These are phyloP conservation scores for Selaginella moellendorffii DNA, from an alignment of 75 land plant genomes.

Conservation along the genomic window DNA sequence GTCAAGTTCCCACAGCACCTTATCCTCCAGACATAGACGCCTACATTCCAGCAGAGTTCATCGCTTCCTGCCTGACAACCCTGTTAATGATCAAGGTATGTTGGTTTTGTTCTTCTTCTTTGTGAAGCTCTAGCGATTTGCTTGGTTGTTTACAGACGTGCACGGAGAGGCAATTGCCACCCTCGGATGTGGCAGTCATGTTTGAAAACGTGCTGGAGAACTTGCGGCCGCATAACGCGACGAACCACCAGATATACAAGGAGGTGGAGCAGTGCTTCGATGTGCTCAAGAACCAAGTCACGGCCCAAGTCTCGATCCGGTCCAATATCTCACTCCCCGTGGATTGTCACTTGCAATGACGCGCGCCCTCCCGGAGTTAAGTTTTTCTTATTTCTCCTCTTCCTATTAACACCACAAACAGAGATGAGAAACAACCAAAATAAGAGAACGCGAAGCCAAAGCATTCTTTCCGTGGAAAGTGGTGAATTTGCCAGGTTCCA, in stretches of 20 bases:
- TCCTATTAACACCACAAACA: too few species aligned
- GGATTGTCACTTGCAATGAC: too few species aligned
- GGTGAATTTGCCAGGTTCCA: too few species aligned
- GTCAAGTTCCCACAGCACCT: slow-evolving; percentile 18
- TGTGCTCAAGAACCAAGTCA: slow-evolving; percentile 54
- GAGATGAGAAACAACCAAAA: too few species aligned
- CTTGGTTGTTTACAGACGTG: slow-evolving; percentile 45
- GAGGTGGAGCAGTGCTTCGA: slow-evolving; percentile 79
- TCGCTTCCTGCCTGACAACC: slow-evolving; percentile 70
- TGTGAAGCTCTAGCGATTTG: background rate
- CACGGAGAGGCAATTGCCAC: slow-evolving; percentile 68
- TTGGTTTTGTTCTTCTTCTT: background rate
- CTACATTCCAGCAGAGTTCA: slow-evolving; percentile 53
- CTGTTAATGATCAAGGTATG: slow-evolving; percentile 81
- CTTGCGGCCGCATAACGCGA: slow-evolving; percentile 53
- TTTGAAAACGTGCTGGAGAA: slow-evolving; percentile 55
- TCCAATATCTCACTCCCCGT: slow-evolving; percentile 10
- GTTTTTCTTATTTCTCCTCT: too few species aligned
- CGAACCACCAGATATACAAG: slow-evolving; percentile 52
- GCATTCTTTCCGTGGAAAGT: too few species aligned
- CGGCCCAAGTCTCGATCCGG: slow-evolving; percentile 60
- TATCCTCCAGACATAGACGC: slow-evolving; percentile 11
- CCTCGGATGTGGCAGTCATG: slow-evolving; percentile 63
- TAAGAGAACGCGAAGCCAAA: too few species aligned
- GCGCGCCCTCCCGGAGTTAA: too few species aligned